A percentile compares a stretch with the other conserved stretches of the same genome.
These are phyloP conservation scores for Tetraselmis striata DNA, from an alignment of 139 green algal genomes.

Conservation along the genomic window DNA sequence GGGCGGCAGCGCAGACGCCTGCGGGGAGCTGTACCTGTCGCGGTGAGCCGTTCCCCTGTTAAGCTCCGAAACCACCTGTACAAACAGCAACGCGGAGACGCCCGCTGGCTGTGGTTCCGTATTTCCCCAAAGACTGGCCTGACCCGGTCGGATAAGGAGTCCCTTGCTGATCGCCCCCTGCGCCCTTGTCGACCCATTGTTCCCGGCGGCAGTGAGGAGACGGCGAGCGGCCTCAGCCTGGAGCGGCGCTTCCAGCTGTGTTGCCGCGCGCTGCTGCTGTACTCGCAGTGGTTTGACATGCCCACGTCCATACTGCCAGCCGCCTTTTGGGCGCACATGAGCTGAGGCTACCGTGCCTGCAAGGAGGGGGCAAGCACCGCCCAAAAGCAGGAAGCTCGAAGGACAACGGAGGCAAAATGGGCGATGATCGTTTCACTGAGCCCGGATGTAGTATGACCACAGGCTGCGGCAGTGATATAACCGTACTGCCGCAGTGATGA, in stretches of 20 bases:
- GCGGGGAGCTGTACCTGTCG: background rate
- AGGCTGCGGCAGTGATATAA: no score
- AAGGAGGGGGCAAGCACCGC: no score
- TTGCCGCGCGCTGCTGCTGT: background rate
- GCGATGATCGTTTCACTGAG: no score
- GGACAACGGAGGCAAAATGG: no score
- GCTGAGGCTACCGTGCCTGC: no score
- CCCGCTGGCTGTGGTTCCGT: no score
- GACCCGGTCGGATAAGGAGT: no score
- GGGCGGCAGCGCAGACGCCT: background rate
- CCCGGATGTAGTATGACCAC: no score
- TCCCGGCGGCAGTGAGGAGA: background rate
- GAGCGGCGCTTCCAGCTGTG: background rate
- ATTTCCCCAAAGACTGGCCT: no score
- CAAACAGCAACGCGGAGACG: background rate
- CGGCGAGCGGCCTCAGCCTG: background rate
- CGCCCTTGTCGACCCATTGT: background rate
- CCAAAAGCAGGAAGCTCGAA: no score
- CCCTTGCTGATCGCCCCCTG: no score
- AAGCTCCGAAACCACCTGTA: background rate
- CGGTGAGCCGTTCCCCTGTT: background rate
- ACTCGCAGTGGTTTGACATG: background rate
- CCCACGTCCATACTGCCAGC: background rate
- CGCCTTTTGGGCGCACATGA: background rate
- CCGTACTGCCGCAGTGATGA: no score